Conservation (phyloP, 805 yeast species). For the Teunomyces kruisii region DNA sequence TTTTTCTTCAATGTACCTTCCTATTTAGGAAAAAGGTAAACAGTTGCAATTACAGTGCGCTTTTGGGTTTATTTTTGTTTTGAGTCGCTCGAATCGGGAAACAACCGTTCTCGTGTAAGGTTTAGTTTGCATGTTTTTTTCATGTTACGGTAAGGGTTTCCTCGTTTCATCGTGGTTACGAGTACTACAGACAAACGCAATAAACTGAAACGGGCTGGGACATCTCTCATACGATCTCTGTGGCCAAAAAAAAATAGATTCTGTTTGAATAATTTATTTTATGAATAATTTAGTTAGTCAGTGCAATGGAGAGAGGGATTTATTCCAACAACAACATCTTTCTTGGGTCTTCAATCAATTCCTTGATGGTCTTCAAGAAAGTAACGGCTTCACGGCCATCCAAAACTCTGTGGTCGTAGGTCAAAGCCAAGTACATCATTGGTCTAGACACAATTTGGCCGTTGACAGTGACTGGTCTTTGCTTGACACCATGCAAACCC, state of each 20-base stretch:
- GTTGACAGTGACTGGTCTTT: constrained; percentile 94
- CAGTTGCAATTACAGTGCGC: constrained; percentile 14
- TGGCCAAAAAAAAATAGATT: background rate
- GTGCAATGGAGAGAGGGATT: background rate
- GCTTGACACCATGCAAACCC: constrained; percentile 96
- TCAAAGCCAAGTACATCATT: constrained; percentile 98
- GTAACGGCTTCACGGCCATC: constrained; percentile 99
- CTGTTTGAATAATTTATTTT: background rate
- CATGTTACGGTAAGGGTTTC: too few species aligned
- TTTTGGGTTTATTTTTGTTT: constrained; percentile 2
- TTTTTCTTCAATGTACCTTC: constrained; percentile 12
- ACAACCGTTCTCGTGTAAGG: background rate
- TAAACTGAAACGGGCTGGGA: too few species aligned
- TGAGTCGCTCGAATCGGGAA: background rate
- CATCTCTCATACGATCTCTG: too few species aligned
- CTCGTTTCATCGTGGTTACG: background rate
- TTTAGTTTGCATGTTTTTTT: background rate
- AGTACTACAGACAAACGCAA: background rate
- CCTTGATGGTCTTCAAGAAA: constrained; percentile 94
- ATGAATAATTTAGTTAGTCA: background rate
- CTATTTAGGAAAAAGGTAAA: constrained; percentile 23
- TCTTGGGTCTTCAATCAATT: constrained; percentile 97
- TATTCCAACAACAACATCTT: constrained; percentile 69
- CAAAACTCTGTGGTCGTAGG: constrained; percentile 96
- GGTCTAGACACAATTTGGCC: constrained; percentile 97